Conservation (phyloP, 208 protist species). For the Leishmania tropica region DNA sequence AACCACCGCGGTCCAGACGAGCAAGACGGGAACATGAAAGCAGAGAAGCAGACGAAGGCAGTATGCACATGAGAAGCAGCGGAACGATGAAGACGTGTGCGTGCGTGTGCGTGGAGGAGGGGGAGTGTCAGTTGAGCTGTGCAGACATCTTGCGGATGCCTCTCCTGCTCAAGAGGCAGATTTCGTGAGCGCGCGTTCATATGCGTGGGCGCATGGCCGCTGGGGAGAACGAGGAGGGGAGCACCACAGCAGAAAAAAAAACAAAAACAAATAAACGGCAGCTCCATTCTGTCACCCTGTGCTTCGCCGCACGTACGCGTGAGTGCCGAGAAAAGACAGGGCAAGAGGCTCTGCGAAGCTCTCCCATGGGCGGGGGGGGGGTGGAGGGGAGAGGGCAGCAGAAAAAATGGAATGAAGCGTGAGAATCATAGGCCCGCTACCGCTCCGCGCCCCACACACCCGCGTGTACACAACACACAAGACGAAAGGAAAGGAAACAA, state of each 20-base stretch:
- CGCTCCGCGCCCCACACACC: neutral
- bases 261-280: neutral
- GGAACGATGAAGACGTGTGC: too few species aligned
- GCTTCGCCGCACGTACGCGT: neutral
- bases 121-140: neutral
- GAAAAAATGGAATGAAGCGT: neutral
- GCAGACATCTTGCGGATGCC: neutral
- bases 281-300: too few species aligned
- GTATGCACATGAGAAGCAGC: neutral
- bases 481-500: too few species aligned
- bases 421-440: neutral
- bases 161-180: neutral
- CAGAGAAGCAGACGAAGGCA: neutral
- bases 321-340: neutral
- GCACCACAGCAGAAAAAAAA: neutral
- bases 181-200: neutral
- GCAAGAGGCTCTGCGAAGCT: neutral
- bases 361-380: neutral
- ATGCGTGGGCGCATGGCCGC: too few species aligned
- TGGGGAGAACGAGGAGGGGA: neutral
- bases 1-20: neutral
- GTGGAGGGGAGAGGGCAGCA: neutral
- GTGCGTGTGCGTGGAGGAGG: too few species aligned
- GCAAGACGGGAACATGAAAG: neutral
- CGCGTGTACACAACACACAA: neutral